phyloP scores from a whole-genome alignment of 2,329 filamentous ascomycete genomes.

The Massarina eburnea region DNA sequence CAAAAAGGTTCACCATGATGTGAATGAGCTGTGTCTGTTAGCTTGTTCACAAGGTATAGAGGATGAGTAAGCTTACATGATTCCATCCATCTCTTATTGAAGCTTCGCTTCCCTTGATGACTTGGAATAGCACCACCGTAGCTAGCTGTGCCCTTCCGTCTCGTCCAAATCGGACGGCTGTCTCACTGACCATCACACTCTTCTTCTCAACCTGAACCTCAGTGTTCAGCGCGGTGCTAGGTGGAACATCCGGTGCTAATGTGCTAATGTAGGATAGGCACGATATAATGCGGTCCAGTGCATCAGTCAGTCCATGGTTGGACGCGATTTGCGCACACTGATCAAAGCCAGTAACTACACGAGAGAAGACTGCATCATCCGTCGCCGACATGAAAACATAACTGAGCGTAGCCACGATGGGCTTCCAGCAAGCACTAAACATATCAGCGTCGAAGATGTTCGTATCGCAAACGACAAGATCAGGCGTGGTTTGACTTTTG shows the following conservation, averaged over 20 bases:
- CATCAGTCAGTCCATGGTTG: conserved; percentile 79
- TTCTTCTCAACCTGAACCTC: conserved; percentile 91
- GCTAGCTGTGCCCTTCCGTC: conserved; percentile 93
- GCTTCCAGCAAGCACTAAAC: conserved; percentile 95
- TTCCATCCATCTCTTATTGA: conserved; percentile 77
- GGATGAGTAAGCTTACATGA: conserved; percentile 58
- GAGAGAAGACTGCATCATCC: conserved; percentile 91
- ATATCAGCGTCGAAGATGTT: conserved; percentile 97
- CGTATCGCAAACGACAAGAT: conserved; percentile 78
- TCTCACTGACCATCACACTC: conserved; percentile 97
- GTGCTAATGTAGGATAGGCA: conserved; percentile 90
- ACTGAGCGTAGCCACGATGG: conserved; percentile 89
- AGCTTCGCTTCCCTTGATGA: conserved; percentile 81
- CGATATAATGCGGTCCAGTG: conserved; percentile 88
- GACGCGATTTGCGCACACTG: conserved; percentile 93
- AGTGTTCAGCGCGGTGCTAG: conserved; percentile 87
- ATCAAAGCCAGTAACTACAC: conserved; percentile 92
- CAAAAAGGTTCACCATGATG: conserved; percentile 93
- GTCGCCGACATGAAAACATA: conserved; percentile 99
- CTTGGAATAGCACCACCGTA: conserved; percentile 90
- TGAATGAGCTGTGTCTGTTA: conserved; percentile 70
- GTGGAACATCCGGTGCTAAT: conserved; percentile 71
- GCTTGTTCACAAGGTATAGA: conserved; percentile 9
- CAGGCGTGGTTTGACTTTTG: conserved; percentile 76
- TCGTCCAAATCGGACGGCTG: conserved; percentile 91